A percentile compares a stretch with the other conserved stretches of the same genome.
phyloP scores from a whole-genome alignment of 768 basidiomycete species.

The Porpolomopsis calyptriformis region DNA sequence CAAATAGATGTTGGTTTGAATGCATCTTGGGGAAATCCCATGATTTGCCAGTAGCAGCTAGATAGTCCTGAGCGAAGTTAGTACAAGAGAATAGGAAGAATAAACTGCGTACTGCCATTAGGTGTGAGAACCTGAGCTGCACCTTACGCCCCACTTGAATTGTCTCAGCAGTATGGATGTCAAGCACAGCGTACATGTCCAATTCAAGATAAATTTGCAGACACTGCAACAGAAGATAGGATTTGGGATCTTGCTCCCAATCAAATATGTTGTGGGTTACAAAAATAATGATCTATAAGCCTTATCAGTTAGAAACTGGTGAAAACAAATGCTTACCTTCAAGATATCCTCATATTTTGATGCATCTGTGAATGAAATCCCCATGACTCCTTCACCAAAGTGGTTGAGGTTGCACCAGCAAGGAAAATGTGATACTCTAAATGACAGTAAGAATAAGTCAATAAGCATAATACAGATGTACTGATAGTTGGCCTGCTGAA shows the following conservation, averaged over 20 bases:
- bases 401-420: constrained; percentile 26
- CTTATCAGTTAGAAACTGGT: neutral
- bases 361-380: constrained; percentile 24
- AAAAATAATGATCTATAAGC: constrained; percentile 20
- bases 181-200: constrained; percentile 19
- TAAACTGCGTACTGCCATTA: constrained; percentile 18
- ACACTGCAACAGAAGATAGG: constrained; percentile 18
- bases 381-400: constrained; percentile 17
- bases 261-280: constrained; percentile 17
- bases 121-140: constrained; percentile 10
- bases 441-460: neutral
- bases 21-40: constrained; percentile 30
- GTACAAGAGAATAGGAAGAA: neutral
- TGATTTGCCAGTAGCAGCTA: no score
- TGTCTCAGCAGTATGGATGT: constrained; percentile 23
- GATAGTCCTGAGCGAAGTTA: constrained; percentile 1
- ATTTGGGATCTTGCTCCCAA: constrained; percentile 8
- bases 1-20: constrained; percentile 21
- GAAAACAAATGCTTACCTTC: constrained; percentile 17
- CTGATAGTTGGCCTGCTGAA: constrained; percentile 16
- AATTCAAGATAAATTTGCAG: constrained; percentile 23
- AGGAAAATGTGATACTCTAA: constrained; percentile 22
- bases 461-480: constrained; percentile 11
- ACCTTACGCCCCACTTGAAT: constrained; percentile 14
- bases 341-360: constrained; percentile 26